Base-by-base conservation (phyloP, 78 protist genomes). In the Dictyostelium purpureum region DNA sequence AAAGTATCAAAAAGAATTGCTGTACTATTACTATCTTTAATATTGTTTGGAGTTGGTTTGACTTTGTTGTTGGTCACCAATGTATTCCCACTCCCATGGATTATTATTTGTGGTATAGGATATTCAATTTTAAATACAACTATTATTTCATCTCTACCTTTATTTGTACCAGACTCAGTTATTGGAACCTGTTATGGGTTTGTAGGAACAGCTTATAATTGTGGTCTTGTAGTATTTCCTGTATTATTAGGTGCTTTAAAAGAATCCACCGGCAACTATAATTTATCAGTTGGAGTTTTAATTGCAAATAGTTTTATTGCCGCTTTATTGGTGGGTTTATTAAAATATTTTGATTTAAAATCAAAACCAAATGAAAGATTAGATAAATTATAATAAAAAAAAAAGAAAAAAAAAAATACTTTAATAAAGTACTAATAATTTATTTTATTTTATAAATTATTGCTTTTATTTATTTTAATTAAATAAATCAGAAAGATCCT, bases 171-270 rank as follows among this genome's bases (percentile, higher is more conserved):
- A 40, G 81, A 73, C 33, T 31, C 38, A 33, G 33, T 73, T 16
- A 56, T 85, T 40, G 92, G 92, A 47, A 59, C 80, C 21, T 70
- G 74, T 16, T 85, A 85, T 73, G 92, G 92, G 2, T 54, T 85
- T 19, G 74, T 85, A 42, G 92, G 92, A 2, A 85, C 92, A 6
- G 31, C 83, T 2, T 85, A 85, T 33, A 85, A 85, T 59, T 28
- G 63, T 56, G 92, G 82, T 31, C 42, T 85, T 21, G 43, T 85
- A 6, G 45, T 85, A 12, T 85, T 73, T 28, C 92, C 92, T 24
- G 28, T n/a, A 40, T 3, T 85, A 40, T 49, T 85, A 14, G 92
- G 92, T 21, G 18, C 65, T 7, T 6, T 40, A 24, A 85, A 66
- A 85, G 61, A 52, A 47, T 56, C 24, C 3, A 31, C 31, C 43